Base-by-base conservation (phyloP, 2,329 filamentous ascomycete species). In the Pseudogymnoascus destructans region DNA sequence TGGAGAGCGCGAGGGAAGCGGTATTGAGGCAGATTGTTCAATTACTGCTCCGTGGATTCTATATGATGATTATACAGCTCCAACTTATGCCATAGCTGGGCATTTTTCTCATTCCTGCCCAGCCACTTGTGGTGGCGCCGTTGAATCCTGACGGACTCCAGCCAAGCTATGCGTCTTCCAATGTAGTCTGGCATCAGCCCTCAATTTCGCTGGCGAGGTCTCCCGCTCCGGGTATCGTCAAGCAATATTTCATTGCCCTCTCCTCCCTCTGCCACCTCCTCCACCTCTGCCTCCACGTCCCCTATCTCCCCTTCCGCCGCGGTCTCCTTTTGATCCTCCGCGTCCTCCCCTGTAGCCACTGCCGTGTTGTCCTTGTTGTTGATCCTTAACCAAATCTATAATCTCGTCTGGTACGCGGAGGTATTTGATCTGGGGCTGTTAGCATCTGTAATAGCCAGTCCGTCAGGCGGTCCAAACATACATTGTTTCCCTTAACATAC, bases 401-500 rank as follows among this genome's bases (percentile, higher is more conserved):
- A 98, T 95, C 72, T 97, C 92, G 73, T 98, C 92, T 57, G 92
- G 90, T 2, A 98, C 89, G 66, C 92, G 85, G 30, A 98, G 81
- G 74, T 95, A 98, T 78, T 98, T 98, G 76, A 98, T 98, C 93
- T 96, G 69, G 23, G n/a, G 10, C 3, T 38, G 55, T 65, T 52
- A 65, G 61, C 32, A 11, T 35, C 32, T 7, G 5, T 32, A 25
- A 27, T 10, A 13, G 13, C 32, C 17, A 3, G 13, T 25, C 6
- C 2, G 15, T 19, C 54, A 58, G 64, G 61, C 21, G 32, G 55
- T 13, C 19, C 11, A 5, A 11, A 64, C 68, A 36, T 74, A 96
- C 92, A 70, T 97, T 98, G 74, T 97, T 98, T 61, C 93, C 93
- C 70, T 95, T 87, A 57, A 98, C 88, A 69, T 98, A 98, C 60